Evolutionary conservation across 495 filamentous ascomycete genomes (phyloP).

Genomic region (Chaetomium tenue): DNA sequence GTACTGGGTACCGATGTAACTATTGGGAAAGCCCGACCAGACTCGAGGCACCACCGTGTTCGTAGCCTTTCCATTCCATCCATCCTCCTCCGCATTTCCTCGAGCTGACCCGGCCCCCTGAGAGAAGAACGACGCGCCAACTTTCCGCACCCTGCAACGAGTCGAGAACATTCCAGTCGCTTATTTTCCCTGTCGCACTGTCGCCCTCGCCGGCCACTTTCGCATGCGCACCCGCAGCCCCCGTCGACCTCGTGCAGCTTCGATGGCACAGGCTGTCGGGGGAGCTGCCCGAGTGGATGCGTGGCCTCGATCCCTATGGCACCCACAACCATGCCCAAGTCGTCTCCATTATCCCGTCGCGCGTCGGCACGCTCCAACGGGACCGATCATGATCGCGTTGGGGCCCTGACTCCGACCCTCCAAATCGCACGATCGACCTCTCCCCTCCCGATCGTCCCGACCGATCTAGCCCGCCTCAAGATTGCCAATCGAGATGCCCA

Average conservation of each 20-base stretch:
- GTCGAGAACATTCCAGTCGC: background rate
- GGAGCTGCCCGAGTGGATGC: conserved; percentile 13
- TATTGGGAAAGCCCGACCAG: background rate
- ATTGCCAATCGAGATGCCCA: conserved; percentile 3
- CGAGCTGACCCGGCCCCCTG: background rate
- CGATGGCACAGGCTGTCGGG: conserved; percentile 17
- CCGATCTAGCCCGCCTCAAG: conserved; percentile 5
- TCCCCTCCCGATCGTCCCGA: conserved; percentile 2
- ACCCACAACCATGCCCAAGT: conserved; percentile 2
- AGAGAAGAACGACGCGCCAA: background rate
- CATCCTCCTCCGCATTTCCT: background rate
- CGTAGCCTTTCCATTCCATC: background rate
- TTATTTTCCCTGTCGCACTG: background rate
- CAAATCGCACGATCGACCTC: conserved; percentile 6
- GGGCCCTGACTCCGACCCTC: conserved; percentile 4
- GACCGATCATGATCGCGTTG: background rate
- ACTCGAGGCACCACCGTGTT: too few species aligned
- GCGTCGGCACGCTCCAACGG: background rate
- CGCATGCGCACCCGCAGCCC: conserved; percentile 12
- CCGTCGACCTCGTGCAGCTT: conserved; percentile 18
- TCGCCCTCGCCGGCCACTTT: background rate
- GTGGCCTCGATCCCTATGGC: conserved; percentile 14
- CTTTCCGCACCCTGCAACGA: background rate
- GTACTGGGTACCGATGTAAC: too few species aligned
- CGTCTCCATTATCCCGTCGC: background rate